Base-by-base conservation (phyloP, 495 filamentous ascomycete genomes). In the Talaromyces proteolyticus region DNA sequence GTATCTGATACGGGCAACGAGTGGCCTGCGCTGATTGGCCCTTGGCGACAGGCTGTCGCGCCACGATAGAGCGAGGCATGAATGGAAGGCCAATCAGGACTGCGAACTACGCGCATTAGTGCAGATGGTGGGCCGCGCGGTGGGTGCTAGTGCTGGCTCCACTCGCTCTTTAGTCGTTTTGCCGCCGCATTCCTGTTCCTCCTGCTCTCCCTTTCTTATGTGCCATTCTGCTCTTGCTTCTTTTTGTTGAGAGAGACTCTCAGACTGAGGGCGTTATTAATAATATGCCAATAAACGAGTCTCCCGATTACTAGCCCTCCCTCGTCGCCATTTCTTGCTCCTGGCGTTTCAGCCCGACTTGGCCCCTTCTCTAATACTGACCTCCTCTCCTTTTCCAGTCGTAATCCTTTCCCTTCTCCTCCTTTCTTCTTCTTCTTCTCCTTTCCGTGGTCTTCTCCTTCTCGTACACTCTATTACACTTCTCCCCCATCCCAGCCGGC, bases 401-500 rank as follows among this genome's bases (percentile, higher is more conserved):
- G 39, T 46, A 18, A 36, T 49, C 44, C 39, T n/a, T 12, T 47
- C 26, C 51, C 38, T 40, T 45, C 47, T 48, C 41, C 46, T 45
- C 25, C 37, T 36, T 20, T 47, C 47, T 37, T 24, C 38, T 54
- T 56, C 46, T 50, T 51, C 52, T 42, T 57, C 44, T 14, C 39
- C 37, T 43, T 45, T 19, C 52, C 48, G 24, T 42, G 47, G 26
- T 49, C 45, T 22, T 24, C 53, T 26, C 20, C 39, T 37, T 48
- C 46, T 42, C 18, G 29, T 49, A 34, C 45, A 40, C 43, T 41
- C 34, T 53, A 40, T n/a, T n/a, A n/a, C 26, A 22, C 39, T 37
- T 48, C 46, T 42, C 18, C 40, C 52, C 39, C 45, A 40, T 44
- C 37, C 34, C 54, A 40, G 60, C 57, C 57, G 53, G 51, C 50